Evolutionary conservation across 2,329 filamentous ascomycete genomes (phyloP), one percentile per base, ranked within the genome.

Genomic region (Eutypa lata): DNA sequence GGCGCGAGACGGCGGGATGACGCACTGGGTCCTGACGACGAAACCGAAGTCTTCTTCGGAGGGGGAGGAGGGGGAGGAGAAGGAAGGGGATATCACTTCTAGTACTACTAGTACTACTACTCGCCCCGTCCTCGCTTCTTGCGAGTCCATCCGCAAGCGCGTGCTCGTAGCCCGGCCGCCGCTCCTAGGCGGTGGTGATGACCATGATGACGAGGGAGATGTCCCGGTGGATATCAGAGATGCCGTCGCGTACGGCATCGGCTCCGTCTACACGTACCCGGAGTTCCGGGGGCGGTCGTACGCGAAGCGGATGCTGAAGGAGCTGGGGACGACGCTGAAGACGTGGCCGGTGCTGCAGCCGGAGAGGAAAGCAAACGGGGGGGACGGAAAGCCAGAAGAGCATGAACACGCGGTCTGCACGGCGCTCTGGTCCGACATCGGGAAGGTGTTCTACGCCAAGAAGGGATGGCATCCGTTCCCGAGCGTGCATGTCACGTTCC

Each of bases 381-480:
- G 52, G 3, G 52, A 21, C 14, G 47, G 37, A n/a, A 28, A 50
- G 47, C 51, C 57, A 48, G 59, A 58, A 14, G 50, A 50, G 1
- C 56, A 57, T 37, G 60, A 71, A 42, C 61, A 57, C 48, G 64
- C 58, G 37, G 64, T 83, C 14, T 94, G 93, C 69, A 92, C 89
- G 1, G 81, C 95, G 7, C 77, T 97, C 8, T 96, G 86, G 71
- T 96, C 91, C 8, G 90, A 95, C 63, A 91, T 95, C 58, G 90
- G 92, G 19, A 88, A 90, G 75, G 74, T 76, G 38, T 97, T 91
- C 71, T 97, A 97, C 72, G 82, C 87, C 3, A 78, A 76, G 31
- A 78, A 84, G 57, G 91, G 91, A 45, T 97, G 92, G 92, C 78
- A 83, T 47, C 79, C 85, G 0, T 92, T 88, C 62, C 77, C 81